Evolutionary conservation across 1,284 basidiomycete genomes (phyloP), one percentile per base, ranked within the genome.

Genomic region (Exsudoporus floridanus): DNA sequence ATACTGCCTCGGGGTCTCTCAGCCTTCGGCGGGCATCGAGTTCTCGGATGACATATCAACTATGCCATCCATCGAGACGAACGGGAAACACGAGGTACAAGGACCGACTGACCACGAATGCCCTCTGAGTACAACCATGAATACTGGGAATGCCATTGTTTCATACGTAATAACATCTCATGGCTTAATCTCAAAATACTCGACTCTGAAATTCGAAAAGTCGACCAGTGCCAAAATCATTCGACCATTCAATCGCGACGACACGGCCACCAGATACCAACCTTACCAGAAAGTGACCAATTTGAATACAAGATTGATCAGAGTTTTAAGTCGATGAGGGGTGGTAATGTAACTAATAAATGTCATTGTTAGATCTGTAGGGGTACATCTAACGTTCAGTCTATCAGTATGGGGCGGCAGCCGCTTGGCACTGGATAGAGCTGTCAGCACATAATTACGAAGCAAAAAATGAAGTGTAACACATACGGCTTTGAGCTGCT

Each of bases 401-500:
- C 60, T 57, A 60, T 65, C 75, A 83, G 67, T 84, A 88, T 34
- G 77, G 84, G 30, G 82, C 77, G 53, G 88, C 88, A 50, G 87
- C 86, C 56, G 84, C 81, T 72, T 90, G 88, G 74, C 88, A 90
- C 88, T 90, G 52, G 2, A 47, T 27, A 50, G 13, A 50, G 35
- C 16, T 45, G 41, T 56, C 38, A 62, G 37, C 35, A 58, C 34
- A 21, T 45, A n/a, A n/a, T n/a, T n/a, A 37, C 33, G n/a, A 50
- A 21, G 31, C 10, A 10, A 30, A 51, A 43, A 38, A 16, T 19
- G 23, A 43, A 43, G 33, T 43, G 30, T 19, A 35, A 2, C 21
- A 71, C 89, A 67, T 67, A 91, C 88, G 53, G 88, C 87, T 71
- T 91, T 92, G 46, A 91, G 78, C 66, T 91, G 88, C 60, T 92